A percentile compares a stretch with the other conserved stretches of the same genome.
Conservation (phyloP, 352 stramenopile genomes). For the Phytophthora quininea region DNA sequence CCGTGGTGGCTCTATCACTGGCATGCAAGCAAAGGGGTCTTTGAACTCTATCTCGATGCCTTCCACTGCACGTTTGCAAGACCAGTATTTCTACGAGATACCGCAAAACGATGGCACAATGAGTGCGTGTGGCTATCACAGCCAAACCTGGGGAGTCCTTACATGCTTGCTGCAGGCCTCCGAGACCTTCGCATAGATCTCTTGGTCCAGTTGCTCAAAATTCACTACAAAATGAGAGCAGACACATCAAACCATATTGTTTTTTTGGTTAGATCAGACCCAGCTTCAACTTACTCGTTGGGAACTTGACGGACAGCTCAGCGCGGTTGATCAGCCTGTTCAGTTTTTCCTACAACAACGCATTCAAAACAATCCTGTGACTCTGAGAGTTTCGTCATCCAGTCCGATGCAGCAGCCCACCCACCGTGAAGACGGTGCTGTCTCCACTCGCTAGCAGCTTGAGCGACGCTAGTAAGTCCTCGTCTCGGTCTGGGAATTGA, state of each 20-base stretch:
- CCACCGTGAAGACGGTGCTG: constrained; percentile 78
- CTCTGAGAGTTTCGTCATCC: no score
- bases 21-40: constrained; percentile 71
- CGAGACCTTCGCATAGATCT: constrained; percentile 73
- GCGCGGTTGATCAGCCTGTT: constrained; percentile 84
- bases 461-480: constrained; percentile 74
- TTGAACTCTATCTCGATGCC: constrained; percentile 83
- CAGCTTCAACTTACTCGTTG: constrained; percentile 41
- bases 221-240: constrained; percentile 48
- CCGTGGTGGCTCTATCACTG: constrained; percentile 69
- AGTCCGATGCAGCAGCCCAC: background rate
- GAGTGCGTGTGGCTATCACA: background rate
- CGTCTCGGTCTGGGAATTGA: constrained; percentile 84
- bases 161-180: constrained; percentile 70
- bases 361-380: background rate
- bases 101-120: background rate
- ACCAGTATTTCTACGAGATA: constrained; percentile 66
- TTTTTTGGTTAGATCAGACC: no score
- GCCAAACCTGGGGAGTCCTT: background rate
- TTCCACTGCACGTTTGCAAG: constrained; percentile 70
- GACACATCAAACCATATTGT: no score
- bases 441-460: constrained; percentile 74
- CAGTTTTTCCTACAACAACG: constrained; percentile 72
- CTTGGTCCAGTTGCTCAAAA: constrained; percentile 85
- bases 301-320: constrained; percentile 82